phyloP scores from a whole-genome alignment of 805 yeast species.

The Suhomyces sp. region DNA sequence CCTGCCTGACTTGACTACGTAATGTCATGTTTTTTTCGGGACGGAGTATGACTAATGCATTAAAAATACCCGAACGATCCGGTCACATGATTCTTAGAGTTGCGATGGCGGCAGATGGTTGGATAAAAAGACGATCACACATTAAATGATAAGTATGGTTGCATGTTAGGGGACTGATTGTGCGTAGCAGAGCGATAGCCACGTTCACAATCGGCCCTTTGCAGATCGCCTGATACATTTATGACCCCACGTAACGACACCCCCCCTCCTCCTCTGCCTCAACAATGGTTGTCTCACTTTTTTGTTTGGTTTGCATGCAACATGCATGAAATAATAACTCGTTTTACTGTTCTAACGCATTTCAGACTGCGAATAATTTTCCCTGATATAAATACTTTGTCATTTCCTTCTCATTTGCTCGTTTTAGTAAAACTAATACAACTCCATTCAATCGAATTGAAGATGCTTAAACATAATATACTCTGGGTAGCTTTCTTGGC shows the following conservation, averaged over 20 bases:
- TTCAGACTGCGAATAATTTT: background rate
- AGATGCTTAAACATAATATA: background rate
- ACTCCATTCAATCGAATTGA: background rate
- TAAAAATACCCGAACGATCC: constrained; percentile 10
- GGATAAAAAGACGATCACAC: background rate
- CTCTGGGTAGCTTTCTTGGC: background rate
- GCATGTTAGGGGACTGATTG: background rate
- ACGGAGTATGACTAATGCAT: background rate
- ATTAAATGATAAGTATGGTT: background rate
- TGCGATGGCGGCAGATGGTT: background rate
- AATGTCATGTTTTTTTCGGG: background rate
- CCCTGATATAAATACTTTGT: background rate
- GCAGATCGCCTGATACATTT: background rate
- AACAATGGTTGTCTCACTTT: background rate
- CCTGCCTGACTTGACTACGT: background rate
- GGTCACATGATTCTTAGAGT: constrained; percentile 9
- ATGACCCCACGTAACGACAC: background rate
- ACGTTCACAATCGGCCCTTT: background rate
- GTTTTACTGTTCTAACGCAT: background rate
- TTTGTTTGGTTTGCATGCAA: background rate
- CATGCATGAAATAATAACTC: background rate
- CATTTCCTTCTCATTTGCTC: background rate
- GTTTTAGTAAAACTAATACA: background rate
- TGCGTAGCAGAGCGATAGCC: background rate
- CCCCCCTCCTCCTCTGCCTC: background rate